Conservation (phyloP, 108 stramenopile genomes). For the Epithemia pelagica region DNA sequence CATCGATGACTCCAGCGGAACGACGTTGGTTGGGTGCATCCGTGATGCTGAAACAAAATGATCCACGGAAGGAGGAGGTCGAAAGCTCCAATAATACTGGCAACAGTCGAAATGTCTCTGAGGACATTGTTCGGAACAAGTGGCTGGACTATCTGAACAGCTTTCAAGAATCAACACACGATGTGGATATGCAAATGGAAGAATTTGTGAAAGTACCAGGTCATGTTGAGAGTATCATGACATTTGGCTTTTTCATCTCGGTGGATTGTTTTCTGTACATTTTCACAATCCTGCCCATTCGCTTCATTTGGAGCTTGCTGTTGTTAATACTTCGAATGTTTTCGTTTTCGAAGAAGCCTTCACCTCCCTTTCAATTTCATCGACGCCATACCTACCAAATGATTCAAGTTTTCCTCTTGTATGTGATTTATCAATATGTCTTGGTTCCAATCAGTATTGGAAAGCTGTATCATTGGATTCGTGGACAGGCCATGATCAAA, state of each 20-base stretch:
- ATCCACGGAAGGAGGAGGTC: neutral
- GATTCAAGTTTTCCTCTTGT: conserved; percentile 70
- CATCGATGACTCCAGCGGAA: conserved; percentile 7
- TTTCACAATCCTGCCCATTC: conserved; percentile 85
- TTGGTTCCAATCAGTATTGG: conserved; percentile 83
- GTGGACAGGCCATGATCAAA: conserved; percentile 96
- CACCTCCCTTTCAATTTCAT: conserved; percentile 39
- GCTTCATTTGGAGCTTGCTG: conserved; percentile 58
- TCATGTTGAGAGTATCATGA: conserved; percentile 80
- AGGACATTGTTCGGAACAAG: conserved; percentile 22
- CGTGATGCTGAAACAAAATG: neutral
- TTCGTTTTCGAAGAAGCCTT: neutral
- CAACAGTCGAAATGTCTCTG: neutral
- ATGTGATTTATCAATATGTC: conserved; percentile 49
- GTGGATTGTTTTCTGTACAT: conserved; percentile 93
- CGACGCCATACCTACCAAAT: conserved; percentile 81
- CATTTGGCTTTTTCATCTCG: conserved; percentile 86
- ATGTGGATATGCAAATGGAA: conserved; percentile 82
- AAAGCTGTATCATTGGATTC: conserved; percentile 95
- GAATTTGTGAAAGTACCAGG: conserved; percentile 92
- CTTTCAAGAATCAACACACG: conserved; percentile 49
- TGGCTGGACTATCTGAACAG: conserved; percentile 51
- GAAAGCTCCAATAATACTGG: neutral
- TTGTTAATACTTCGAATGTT: conserved; percentile 25
- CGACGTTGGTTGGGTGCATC: conserved; percentile 8